These are phyloP conservation scores for Sarocladium oryzae DNA, from an alignment of 2,329 filamentous ascomycete species.

Conservation along the genomic window DNA sequence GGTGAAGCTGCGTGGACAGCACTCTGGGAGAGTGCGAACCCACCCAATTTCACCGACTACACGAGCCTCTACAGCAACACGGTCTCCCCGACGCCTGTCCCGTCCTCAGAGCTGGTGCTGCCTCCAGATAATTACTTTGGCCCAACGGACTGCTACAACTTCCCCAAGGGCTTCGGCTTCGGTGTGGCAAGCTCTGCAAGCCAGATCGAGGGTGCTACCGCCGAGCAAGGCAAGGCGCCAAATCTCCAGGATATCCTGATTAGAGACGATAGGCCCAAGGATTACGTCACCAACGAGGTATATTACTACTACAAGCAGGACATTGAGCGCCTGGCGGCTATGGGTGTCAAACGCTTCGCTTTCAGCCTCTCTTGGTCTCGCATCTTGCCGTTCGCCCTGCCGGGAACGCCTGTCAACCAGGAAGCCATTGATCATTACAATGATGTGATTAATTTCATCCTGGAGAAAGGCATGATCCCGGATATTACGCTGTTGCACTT, in stretches of 20 bases:
- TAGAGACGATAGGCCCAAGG: conserved; percentile 18
- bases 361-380: conserved; percentile 47
- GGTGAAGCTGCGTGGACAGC: conserved; percentile 25
- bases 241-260: conserved; percentile 36
- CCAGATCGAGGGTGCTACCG: conserved; percentile 39
- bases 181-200: conserved; percentile 42
- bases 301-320: conserved; percentile 53
- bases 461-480: conserved; percentile 43
- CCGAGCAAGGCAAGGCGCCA: conserved; percentile 36
- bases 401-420: conserved; percentile 44
- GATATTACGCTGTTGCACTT: conserved; percentile 42
- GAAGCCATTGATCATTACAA: conserved; percentile 47
- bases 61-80: conserved; percentile 35
- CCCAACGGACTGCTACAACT: conserved; percentile 40
- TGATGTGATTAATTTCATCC: conserved; percentile 42
- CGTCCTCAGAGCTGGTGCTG: conserved; percentile 46
- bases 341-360: conserved; percentile 45
- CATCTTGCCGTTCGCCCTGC: conserved; percentile 44
- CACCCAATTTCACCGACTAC: conserved; percentile 26
- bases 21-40: conserved; percentile 26
- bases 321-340: conserved; percentile 43
- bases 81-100: conserved; percentile 47
- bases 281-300: conserved; percentile 39
- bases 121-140: conserved; percentile 46
- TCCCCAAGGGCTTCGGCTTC: conserved; percentile 40